Evolutionary conservation across 2,329 filamentous ascomycete species (phyloP).

Genomic region (Aureobasidium subglaciale): DNA sequence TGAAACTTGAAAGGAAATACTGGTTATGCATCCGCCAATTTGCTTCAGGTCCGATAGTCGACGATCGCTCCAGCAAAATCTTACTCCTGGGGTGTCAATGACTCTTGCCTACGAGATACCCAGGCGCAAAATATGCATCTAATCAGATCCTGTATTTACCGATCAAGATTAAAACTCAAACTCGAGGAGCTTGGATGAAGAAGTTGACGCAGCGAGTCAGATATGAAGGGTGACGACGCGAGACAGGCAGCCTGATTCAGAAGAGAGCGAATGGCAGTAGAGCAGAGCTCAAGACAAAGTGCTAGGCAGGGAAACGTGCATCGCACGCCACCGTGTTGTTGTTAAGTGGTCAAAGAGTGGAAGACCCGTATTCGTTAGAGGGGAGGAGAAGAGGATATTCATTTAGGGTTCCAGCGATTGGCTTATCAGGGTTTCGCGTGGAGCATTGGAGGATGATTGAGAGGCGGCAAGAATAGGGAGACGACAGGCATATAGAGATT

Average conservation of each 20-base stretch:
- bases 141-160: slow-evolving; percentile 2
- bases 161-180: background rate
- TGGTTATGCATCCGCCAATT: background rate
- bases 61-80: background rate
- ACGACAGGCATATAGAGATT: background rate
- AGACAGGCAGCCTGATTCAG: slow-evolving; percentile 5
- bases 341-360: background rate
- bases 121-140: background rate
- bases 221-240: background rate
- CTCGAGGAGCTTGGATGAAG: background rate
- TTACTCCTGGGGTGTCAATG: background rate
- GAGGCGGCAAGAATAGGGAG: background rate
- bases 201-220: background rate
- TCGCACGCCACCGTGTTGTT: background rate
- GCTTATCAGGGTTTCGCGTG: slow-evolving; percentile 1
- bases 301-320: background rate
- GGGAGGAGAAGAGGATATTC: background rate
- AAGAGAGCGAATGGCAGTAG: background rate
- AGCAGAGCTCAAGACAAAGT: background rate
- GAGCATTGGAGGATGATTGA: background rate
- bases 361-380: background rate
- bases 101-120: background rate
- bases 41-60: background rate
- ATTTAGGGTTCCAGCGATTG: background rate
- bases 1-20: background rate